Evolutionary conservation across 2,329 filamentous ascomycete species (phyloP).

Genomic region (Aspergillus floridensis): DNA sequence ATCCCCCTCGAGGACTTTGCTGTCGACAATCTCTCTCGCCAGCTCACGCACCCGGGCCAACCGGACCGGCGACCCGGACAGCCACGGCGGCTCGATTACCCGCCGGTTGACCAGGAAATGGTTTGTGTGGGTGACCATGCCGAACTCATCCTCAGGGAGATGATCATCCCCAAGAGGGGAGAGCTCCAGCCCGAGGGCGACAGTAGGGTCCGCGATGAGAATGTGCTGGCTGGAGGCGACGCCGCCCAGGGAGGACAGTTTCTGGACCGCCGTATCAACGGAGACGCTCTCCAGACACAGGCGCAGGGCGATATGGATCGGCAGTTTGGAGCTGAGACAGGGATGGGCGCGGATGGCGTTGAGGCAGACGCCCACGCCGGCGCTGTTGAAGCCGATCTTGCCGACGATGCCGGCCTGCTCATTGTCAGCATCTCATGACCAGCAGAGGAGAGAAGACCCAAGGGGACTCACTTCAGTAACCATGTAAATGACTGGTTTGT

Average conservation of each 20-base stretch:
- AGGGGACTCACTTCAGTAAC: slow-evolving; percentile 47
- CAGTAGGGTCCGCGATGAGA: slow-evolving; percentile 49
- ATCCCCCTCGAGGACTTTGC: slow-evolving; percentile 20
- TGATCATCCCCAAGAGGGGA: slow-evolving; percentile 31
- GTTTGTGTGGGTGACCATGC: slow-evolving; percentile 46
- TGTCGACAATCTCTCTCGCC: slow-evolving; percentile 21
- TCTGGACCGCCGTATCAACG: slow-evolving; percentile 46
- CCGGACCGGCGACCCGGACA: slow-evolving; percentile 34
- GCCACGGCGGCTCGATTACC: slow-evolving; percentile 34
- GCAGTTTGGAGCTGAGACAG: slow-evolving; percentile 51
- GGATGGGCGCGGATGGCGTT: slow-evolving; percentile 62
- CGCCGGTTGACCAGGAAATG: slow-evolving; percentile 40
- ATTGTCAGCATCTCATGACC: not conserved
- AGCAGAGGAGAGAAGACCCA: no score
- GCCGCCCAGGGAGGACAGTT: slow-evolving; percentile 47
- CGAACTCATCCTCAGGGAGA: slow-evolving; percentile 35
- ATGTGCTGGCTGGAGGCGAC: slow-evolving; percentile 58
- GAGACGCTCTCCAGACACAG: slow-evolving; percentile 53
- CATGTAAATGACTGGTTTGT: slow-evolving; percentile 53
- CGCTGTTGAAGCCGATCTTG: slow-evolving; percentile 63
- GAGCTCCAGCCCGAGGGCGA: slow-evolving; percentile 28
- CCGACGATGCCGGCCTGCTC: slow-evolving; percentile 55
- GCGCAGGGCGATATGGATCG: slow-evolving; percentile 61
- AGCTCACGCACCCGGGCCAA: slow-evolving; percentile 28
- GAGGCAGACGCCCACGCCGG: slow-evolving; percentile 58